Percentiles rank a stretch among this genome's conserved stretches.
Evolutionary conservation across 2,329 filamentous ascomycete species (phyloP).

Genomic region (Penicillium sp.): DNA sequence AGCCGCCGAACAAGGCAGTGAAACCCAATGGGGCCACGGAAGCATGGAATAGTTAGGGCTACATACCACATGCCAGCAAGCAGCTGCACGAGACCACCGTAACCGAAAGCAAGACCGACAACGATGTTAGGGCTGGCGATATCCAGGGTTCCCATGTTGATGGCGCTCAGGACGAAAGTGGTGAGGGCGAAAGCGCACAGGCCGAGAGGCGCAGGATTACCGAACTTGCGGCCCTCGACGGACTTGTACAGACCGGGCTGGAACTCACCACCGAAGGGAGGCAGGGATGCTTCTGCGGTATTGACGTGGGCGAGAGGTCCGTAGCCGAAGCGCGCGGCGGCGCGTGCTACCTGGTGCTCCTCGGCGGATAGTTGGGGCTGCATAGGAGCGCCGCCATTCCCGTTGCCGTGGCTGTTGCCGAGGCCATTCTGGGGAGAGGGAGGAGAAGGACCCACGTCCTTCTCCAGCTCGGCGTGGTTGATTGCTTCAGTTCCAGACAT

Average conservation of each 20-base stretch:
- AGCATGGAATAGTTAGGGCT: neutral
- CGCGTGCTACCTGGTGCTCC: constrained; percentile 44
- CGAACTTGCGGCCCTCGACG: constrained; percentile 66
- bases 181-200: constrained; percentile 77
- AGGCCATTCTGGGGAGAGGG: constrained; percentile 5
- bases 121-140: constrained; percentile 64
- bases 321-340: constrained; percentile 49
- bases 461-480: constrained; percentile 27
- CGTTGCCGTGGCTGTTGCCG: neutral
- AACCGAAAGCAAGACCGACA: constrained; percentile 67
- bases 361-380: constrained; percentile 43
- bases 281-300: constrained; percentile 47
- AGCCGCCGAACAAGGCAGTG: neutral
- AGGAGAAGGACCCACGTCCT: constrained; percentile 26
- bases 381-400: constrained; percentile 8
- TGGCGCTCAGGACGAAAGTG: constrained; percentile 72
- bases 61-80: constrained; percentile 81
- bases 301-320: constrained; percentile 53
- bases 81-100: constrained; percentile 76
- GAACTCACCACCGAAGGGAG: constrained; percentile 69
- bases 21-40: neutral
- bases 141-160: constrained; percentile 67
- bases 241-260: constrained; percentile 68
- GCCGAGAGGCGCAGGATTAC: constrained; percentile 75
- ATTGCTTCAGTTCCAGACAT: constrained; percentile 28